phyloP scores from a whole-genome alignment of 306 rosid species.

The Boehmeria nivea region DNA sequence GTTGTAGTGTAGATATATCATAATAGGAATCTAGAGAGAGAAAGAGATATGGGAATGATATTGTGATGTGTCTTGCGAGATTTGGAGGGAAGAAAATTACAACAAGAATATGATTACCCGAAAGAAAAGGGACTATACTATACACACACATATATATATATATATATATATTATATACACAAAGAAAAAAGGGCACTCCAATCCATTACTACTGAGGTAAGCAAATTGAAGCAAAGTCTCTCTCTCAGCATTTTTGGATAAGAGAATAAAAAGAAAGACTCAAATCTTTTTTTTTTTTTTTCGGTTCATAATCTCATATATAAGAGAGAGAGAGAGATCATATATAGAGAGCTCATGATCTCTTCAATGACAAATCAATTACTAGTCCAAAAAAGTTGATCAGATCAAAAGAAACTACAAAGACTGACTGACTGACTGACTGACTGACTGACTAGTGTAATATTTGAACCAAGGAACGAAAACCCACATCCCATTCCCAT shows the following conservation, averaged over 20 bases:
- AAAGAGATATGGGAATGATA: constrained; percentile 45
- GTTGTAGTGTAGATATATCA: not conserved
- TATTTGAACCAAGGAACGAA: constrained; percentile 32
- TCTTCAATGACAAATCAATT: constrained; percentile 34
- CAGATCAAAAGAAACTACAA: constrained; percentile 3
- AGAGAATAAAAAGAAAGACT: too few species aligned
- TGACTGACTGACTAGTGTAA: too few species aligned
- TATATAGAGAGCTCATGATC: too few species aligned
- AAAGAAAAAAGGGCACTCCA: constrained; percentile 26
- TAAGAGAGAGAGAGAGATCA: too few species aligned
- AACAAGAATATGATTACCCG: constrained; percentile 72
- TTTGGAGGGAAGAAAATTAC: constrained; percentile 68
- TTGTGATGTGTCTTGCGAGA: constrained; percentile 75
- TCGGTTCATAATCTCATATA: too few species aligned
- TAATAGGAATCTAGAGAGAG: constrained; percentile 18
- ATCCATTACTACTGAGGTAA: constrained; percentile 54
- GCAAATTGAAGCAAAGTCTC: constrained; percentile 20
- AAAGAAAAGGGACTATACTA: constrained; percentile 75
- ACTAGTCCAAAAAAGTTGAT: constrained; percentile 30
- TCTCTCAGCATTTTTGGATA: constrained; percentile 34
- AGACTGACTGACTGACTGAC: constrained; percentile 22
- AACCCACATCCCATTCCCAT: constrained; percentile 18
- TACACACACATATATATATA: constrained; percentile 44
- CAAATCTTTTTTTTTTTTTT: not conserved
- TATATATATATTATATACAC: constrained; percentile 3